Evolutionary conservation across 2,329 filamentous ascomycete genomes (phyloP), one percentile per base, ranked within the genome.

Genomic region (Fusarium cicatricum): DNA sequence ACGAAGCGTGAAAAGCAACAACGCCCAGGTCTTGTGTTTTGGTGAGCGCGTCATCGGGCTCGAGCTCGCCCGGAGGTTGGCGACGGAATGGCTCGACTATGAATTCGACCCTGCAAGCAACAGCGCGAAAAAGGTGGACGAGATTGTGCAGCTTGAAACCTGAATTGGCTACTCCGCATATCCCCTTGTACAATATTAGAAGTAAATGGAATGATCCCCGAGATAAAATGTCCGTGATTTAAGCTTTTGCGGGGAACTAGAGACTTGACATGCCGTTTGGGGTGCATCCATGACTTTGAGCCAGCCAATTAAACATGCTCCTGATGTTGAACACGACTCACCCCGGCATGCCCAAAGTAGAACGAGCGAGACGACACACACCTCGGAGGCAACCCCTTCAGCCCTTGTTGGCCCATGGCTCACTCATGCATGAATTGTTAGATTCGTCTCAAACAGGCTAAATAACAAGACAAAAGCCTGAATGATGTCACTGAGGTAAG

Each of bases 11-110:
- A 77, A 94, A 69, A 92, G 89, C 77, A 96, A 96, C 74, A 88
- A 96, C 72, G 90, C 91, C 3, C 91, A 96, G 77, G 91, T 96
- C 28, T 77, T 96, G 58, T 96, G 92, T 72, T 88, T 96, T 81
- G 91, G 91, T 1, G 89, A 96, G 82, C 80, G 91, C 17, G 91
- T 96, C 0, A 84, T 96, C 38, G 91, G 92, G 0, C 73, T 95
- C 41, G 92, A 96, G 77, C 76, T 96, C 36, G 91, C 91, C 37
- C 84, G 91, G 67, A 81, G 90, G 68, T 73, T 96, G 66, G 91
- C 87, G 1, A 87, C 82, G 72, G 91, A 96, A 79, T 96, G 91
- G 91, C 73, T 96, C 29, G 89, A 85, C n/a, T 93, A 95, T 74
- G 80, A 85, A 55, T 95, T 95, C 75, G 91, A 96, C 74, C 78